Evolutionary conservation across 805 yeast species (phyloP).

Genomic region (Monosporozyma yasuniensis): DNA sequence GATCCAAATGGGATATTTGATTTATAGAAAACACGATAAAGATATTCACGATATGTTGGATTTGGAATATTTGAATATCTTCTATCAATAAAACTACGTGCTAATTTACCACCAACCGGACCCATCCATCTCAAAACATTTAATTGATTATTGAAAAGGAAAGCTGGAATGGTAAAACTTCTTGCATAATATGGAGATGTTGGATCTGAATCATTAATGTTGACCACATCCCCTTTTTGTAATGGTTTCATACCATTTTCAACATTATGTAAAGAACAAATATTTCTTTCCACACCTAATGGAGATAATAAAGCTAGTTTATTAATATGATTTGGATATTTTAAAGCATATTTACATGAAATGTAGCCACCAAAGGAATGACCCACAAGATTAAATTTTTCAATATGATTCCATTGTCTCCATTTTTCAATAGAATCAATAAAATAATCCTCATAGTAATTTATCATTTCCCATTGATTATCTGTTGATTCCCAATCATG

Average conservation of each 20-base stretch:
- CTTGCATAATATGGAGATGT: slow-evolving; percentile 32
- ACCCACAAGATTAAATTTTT: slow-evolving; percentile 54
- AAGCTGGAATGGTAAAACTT: slow-evolving; percentile 23
- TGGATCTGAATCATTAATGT: slow-evolving; percentile 33
- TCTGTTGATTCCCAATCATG: neutral
- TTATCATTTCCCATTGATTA: slow-evolving; percentile 10
- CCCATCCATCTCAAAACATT: slow-evolving; percentile 40
- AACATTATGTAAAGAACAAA: slow-evolving; percentile 43
- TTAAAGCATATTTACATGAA: slow-evolving; percentile 53
- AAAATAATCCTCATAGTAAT: slow-evolving; percentile 46
- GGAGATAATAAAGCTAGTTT: slow-evolving; percentile 61
- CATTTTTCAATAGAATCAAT: slow-evolving; percentile 54
- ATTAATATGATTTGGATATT: slow-evolving; percentile 45
- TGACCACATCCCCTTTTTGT: slow-evolving; percentile 12
- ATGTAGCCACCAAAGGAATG: slow-evolving; percentile 78
- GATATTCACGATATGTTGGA: slow-evolving; percentile 20
- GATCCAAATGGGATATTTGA: slow-evolving; percentile 9
- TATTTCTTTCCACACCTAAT: slow-evolving; percentile 66
- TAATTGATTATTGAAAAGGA: slow-evolving; percentile 34
- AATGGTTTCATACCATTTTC: slow-evolving; percentile 1
- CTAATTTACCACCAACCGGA: slow-evolving; percentile 33
- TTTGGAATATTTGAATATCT: slow-evolving; percentile 26
- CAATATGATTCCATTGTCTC: slow-evolving; percentile 43
- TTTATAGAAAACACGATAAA: slow-evolving; percentile 15
- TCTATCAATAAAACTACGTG: slow-evolving; percentile 27